Conservation (phyloP, 805 yeast genomes). For the Metschnikowia lachancei region DNA sequence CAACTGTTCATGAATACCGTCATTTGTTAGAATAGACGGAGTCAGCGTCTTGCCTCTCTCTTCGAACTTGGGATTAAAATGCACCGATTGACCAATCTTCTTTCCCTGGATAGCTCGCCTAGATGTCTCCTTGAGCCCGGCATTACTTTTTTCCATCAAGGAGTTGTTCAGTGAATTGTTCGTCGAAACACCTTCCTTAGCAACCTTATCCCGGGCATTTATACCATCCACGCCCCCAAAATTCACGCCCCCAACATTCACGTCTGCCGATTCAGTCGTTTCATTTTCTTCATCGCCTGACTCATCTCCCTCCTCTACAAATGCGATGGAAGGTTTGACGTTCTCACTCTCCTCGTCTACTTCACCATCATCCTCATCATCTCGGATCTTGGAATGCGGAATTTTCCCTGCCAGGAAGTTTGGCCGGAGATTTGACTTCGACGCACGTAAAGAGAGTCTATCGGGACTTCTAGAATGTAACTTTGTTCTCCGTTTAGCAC, state of each 20-base stretch:
- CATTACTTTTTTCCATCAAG: slow-evolving; percentile 7
- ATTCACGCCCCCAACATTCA: slow-evolving; percentile 4
- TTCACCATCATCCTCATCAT: slow-evolving; percentile 58
- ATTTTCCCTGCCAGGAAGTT: slow-evolving; percentile 69
- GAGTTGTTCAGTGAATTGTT: slow-evolving; percentile 3
- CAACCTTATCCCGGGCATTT: not conserved
- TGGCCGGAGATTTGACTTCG: slow-evolving; percentile 47
- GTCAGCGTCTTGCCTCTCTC: slow-evolving; percentile 18
- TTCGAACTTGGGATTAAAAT: slow-evolving; percentile 10
- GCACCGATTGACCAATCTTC: slow-evolving; percentile 1
- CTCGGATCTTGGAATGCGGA: slow-evolving; percentile 64
- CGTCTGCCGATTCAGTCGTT: slow-evolving; percentile 20
- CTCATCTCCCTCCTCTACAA: slow-evolving; percentile 47
- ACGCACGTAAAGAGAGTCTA: slow-evolving; percentile 32
- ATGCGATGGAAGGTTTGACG: slow-evolving; percentile 55
- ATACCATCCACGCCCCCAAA: not conserved
- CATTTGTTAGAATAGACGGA: slow-evolving; percentile 38
- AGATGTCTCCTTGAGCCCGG: slow-evolving; percentile 5
- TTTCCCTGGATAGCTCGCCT: slow-evolving; percentile 5
- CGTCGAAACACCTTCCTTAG: not conserved
- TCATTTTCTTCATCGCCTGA: slow-evolving; percentile 10
- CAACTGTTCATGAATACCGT: slow-evolving; percentile 35
- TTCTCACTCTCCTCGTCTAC: slow-evolving; percentile 18
- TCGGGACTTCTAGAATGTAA: slow-evolving; percentile 19
- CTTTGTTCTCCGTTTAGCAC: slow-evolving; percentile 4